Percentiles rank a stretch among this genome's conserved stretches.
Conservation (phyloP, 139 green algal genomes). For the Chlorella sorokiniana region DNA sequence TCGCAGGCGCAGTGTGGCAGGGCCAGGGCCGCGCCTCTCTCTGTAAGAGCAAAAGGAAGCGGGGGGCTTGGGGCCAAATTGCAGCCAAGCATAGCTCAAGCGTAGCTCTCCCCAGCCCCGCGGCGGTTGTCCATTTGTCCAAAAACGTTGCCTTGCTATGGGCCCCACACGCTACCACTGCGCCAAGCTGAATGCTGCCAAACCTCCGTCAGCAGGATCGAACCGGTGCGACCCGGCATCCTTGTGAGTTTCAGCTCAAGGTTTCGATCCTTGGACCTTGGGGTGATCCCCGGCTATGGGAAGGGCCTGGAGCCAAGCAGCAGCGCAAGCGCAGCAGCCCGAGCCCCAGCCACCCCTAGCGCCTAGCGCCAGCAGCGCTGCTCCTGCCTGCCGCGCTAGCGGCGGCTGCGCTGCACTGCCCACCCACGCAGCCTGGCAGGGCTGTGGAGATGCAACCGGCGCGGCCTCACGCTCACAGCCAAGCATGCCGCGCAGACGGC, state of each 20-base stretch:
- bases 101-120: no score
- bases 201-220: background rate
- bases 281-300: background rate
- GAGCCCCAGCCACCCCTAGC: no score
- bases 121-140: no score
- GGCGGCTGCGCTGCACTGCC: no score
- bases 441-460: background rate
- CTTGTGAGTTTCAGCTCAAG: background rate
- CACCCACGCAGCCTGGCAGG: no score
- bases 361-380: no score
- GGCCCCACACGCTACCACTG: background rate
- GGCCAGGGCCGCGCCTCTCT: background rate
- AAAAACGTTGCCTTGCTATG: background rate
- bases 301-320: no score
- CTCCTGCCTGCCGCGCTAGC: no score
- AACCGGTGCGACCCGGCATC: background rate
- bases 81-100: no score
- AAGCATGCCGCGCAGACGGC: background rate
- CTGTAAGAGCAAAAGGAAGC: background rate
- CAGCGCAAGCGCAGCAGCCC: no score
- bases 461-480: background rate
- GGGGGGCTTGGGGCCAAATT: no score
- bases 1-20: slow-evolving; percentile 19
- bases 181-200: background rate
- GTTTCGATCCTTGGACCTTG: background rate